Evolutionary conservation across 169 alveolate genomes (phyloP).

Genomic region (Eimeria acervulina): DNA sequence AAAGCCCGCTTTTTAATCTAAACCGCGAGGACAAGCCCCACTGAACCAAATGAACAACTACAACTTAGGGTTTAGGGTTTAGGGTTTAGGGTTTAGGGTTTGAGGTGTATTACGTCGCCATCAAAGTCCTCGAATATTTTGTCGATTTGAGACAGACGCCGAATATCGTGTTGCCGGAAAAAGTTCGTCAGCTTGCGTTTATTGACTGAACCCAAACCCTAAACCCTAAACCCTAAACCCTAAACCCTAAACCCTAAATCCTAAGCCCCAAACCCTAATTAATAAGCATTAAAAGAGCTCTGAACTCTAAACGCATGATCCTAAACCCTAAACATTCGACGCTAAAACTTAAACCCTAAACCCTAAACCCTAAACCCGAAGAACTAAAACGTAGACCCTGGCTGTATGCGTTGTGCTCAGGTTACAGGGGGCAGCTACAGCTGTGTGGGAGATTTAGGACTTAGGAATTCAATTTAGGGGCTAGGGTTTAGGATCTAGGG

Average conservation of each 20-base stretch:
- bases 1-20: neutral
- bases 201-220: neutral
- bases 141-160: slow-evolving; percentile 45
- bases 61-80: neutral
- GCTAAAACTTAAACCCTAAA: neutral
- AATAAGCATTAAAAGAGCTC: too few species aligned
- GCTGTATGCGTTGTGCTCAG: neutral
- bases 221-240: slow-evolving; percentile 24
- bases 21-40: neutral
- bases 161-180: slow-evolving; percentile 50
- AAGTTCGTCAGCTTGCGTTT: slow-evolving; percentile 59
- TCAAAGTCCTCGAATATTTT: slow-evolving; percentile 45
- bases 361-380: slow-evolving; percentile 27
- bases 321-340: neutral
- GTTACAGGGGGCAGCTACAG: neutral
- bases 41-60: neutral
- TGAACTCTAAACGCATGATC: neutral
- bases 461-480: too few species aligned
- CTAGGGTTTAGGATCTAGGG: neutral
- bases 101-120: slow-evolving; percentile 38
- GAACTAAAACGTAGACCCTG: neutral
- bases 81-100: slow-evolving; percentile 10
- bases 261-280: slow-evolving; percentile 8
- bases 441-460: too few species aligned
- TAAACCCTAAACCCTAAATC: neutral